Percentiles rank a stretch among this genome's conserved stretches.
These are phyloP conservation scores for Penicillium sp. DNA, from an alignment of 2,329 filamentous ascomycete genomes.

Conservation along the genomic window DNA sequence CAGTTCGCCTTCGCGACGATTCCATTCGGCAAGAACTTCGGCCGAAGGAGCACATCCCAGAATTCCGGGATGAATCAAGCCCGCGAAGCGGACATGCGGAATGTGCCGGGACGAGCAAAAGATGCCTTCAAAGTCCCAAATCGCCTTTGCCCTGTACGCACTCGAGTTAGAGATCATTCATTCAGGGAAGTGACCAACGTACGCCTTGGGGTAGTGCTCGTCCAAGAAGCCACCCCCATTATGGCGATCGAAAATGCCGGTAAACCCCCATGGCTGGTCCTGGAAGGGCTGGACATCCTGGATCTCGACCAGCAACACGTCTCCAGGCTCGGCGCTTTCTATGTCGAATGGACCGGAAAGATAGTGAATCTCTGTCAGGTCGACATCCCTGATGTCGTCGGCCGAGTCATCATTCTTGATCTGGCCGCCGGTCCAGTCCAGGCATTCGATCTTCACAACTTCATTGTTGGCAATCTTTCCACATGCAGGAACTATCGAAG, in stretches of 20 bases:
- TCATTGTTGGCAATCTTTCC: constrained; percentile 75
- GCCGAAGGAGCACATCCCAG: constrained; percentile 80
- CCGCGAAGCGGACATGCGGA: constrained; percentile 79
- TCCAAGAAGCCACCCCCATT: constrained; percentile 90
- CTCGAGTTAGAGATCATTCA: not conserved
- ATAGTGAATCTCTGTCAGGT: constrained; percentile 80
- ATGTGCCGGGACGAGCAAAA: constrained; percentile 83
- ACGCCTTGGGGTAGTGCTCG: constrained; percentile 79
- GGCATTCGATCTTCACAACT: constrained; percentile 87
- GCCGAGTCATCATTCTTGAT: constrained; percentile 85
- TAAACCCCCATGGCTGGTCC: constrained; percentile 85
- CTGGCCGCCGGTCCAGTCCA: constrained; percentile 75
- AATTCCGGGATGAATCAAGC: constrained; percentile 87
- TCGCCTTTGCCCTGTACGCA: constrained; percentile 56
- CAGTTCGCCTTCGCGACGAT: constrained; percentile 73
- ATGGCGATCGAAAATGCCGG: constrained; percentile 69
- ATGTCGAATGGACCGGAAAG: constrained; percentile 86
- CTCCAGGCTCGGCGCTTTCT: constrained; percentile 76
- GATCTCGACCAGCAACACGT: constrained; percentile 81
- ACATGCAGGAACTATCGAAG: constrained; percentile 62
- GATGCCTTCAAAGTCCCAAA: constrained; percentile 73
- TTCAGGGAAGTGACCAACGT: constrained; percentile 24
- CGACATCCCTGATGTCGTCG: constrained; percentile 80
- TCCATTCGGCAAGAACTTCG: constrained; percentile 76
- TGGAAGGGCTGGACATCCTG: constrained; percentile 88